These are phyloP conservation scores for Candida labiduridarum DNA, from an alignment of 1,139 yeast species.

Conservation along the genomic window DNA sequence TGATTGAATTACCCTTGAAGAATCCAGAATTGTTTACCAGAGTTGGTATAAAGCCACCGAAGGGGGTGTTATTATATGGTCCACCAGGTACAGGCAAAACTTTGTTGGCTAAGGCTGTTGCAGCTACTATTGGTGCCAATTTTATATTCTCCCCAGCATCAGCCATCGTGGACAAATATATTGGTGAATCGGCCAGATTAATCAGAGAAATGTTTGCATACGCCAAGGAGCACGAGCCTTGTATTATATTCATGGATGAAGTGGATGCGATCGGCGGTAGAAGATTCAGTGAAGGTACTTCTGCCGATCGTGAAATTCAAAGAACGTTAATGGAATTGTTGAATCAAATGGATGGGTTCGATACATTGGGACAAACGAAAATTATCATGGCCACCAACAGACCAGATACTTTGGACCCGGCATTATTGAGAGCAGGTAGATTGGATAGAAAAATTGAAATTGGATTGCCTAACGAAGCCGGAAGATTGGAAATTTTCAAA, in stretches of 20 bases:
- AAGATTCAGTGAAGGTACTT: constrained; percentile 96
- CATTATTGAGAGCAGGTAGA: constrained; percentile 96
- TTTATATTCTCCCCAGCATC: constrained; percentile 98
- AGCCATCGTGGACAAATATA: constrained; percentile 97
- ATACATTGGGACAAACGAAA: constrained; percentile 94
- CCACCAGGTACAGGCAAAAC: constrained; percentile 99
- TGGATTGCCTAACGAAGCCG: constrained; percentile 95
- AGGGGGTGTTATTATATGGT: constrained; percentile 94
- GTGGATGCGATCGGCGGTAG: constrained; percentile 99
- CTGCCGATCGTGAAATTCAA: constrained; percentile 98
- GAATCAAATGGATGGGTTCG: constrained; percentile 99
- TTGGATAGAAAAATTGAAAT: constrained; percentile 97
- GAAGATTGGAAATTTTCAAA: constrained; percentile 91
- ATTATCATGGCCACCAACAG: constrained; percentile 99
- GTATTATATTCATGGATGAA: constrained; percentile 99
- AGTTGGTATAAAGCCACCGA: constrained; percentile 97
- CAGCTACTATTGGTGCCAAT: constrained; percentile 98
- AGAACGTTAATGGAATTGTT: constrained; percentile 97
- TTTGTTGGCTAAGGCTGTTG: constrained; percentile 93
- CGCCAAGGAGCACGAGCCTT: constrained; percentile 98
- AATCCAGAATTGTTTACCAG: constrained; percentile 95
- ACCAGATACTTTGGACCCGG: constrained; percentile 99
- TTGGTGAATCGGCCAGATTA: constrained; percentile 96
- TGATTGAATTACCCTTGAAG: constrained; percentile 93
- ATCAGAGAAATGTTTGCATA: constrained; percentile 98